Evolutionary conservation across 2,329 filamentous ascomycete genomes (phyloP), one percentile per base, ranked within the genome.

Genomic region (Venturia oleaginea): DNA sequence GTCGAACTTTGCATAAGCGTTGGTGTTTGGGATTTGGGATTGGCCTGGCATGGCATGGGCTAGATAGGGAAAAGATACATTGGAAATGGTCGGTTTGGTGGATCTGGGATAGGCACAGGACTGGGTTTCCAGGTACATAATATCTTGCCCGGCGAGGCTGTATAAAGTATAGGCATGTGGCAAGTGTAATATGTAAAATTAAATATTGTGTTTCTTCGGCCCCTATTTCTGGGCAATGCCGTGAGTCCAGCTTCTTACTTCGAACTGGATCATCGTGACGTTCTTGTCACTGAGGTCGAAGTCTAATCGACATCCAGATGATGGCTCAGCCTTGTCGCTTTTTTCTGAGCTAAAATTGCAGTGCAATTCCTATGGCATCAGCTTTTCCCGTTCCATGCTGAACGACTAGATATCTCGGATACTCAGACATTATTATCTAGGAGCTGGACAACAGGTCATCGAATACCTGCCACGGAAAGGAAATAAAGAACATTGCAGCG

Each of bases 1-100:
- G 30, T 32, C 51, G 30, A 34, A 34, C 15, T 34, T 37, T 62
- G 61, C 61, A 62, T 62, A 38, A 62, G 61, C 61, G 61, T 32
- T 38, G 61, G 61, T 32, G 61, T 54, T 62, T 48, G 24, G 38
- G 24, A 34, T 62, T 62, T 37, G 55, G 10, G 13, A 51, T 51
- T 57, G 19, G 15, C 15, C 15, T 57, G 15, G 51, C 27, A 57
- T 57, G 30, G 30, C 22, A 32, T 22, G n/a, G n/a, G n/a, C n/a
- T 57, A 30, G 51, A 34, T n/a, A 34, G 2, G 27, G 51, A 34
- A 57, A 34, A 30, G 51, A 34, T 54, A 30, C 19, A 46, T 46
- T 6, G 43, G 43, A 46, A n/a, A 46, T 46, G 43, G 43, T 46
- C 19, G 43, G 43, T 24, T 19, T 27, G 13, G 40, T 43, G 17